Evolutionary conservation across 306 rosid species (phyloP), one percentile per base, ranked within the genome.

Genomic region (Canavalia ensiformis): DNA sequence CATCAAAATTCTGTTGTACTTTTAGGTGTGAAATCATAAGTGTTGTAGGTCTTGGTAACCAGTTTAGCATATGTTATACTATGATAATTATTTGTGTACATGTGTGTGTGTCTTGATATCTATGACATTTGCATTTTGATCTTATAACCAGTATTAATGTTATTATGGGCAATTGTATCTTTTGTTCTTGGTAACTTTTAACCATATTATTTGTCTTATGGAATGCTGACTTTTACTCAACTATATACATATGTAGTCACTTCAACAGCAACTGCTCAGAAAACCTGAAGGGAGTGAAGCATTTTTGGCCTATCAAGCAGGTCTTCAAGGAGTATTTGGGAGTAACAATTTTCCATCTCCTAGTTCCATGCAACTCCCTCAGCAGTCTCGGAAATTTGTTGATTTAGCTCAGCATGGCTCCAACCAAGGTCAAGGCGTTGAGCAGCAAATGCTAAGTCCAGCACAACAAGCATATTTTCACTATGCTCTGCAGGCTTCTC

Each of bases 241-340:
- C 79, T 74, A 6, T 46, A 9, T 78, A 68, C 77, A 72, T 58
- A 54, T 89, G 85, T 89, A 92, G 98, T 87, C 94, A 70, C 75
- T 91, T 75, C 99, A 90, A 70, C 97, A 91, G 41, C 97, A 93
- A 66, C 86, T 90, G 59, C 91, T 89, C 55, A 88, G 98, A 87
- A 93, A 90, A 84, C 83, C 97, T 78, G 99, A 93, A 86, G 98
- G 97, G 78, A 91, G 82, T 63, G 99, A 95, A 87, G 79, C 95
- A 74, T 79, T 86, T 82, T 60, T 90, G 77, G 88, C 97, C 60
- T 93, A 93, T 86, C 98, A 90, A 78, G 89, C 94, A 66, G 91
- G 88, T 87, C 76, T 84, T 83, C 98, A 89, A 78, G 98, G 98
- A 77, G 82, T 76, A 68, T 72, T 83, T 83, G 92, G 86, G 54